Percentiles rank a stretch among this genome's conserved stretches.
Evolutionary conservation across 1,284 basidiomycete genomes (phyloP).

Genomic region (Veloboletus limbatus): DNA sequence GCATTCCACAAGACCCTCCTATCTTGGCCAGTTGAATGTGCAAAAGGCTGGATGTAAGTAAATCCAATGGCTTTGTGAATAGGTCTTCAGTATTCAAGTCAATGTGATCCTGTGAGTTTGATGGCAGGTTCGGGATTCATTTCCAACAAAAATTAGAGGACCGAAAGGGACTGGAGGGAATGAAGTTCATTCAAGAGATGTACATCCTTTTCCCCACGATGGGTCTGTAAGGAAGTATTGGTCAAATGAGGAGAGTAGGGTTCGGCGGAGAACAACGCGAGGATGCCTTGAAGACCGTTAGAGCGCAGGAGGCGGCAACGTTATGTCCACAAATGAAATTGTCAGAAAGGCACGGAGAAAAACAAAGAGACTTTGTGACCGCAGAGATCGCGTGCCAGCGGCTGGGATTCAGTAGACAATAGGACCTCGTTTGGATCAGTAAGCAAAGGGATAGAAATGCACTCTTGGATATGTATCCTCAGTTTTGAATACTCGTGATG

Average conservation of each 20-base stretch:
- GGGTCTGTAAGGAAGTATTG: slow-evolving; percentile 90
- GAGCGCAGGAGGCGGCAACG: slow-evolving; percentile 81
- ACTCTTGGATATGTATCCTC: slow-evolving; percentile 59
- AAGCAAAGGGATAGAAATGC: slow-evolving; percentile 74
- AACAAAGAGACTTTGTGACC: slow-evolving; percentile 64
- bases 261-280: slow-evolving; percentile 81
- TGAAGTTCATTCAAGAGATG: slow-evolving; percentile 73
- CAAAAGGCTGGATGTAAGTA: slow-evolving; percentile 67
- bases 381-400: slow-evolving; percentile 29
- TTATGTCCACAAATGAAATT: slow-evolving; percentile 97
- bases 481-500: slow-evolving; percentile 3
- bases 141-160: slow-evolving; percentile 52
- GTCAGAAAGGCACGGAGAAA: slow-evolving; percentile 9
- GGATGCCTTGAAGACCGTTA: slow-evolving; percentile 76
- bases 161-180: background rate
- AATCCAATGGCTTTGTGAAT: slow-evolving; percentile 70
- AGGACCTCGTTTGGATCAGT: slow-evolving; percentile 61
- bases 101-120: slow-evolving; percentile 85
- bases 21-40: slow-evolving; percentile 2
- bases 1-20: slow-evolving; percentile 31
- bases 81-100: slow-evolving; percentile 79
- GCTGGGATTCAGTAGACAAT: slow-evolving; percentile 20
- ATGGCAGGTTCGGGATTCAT: slow-evolving; percentile 97
- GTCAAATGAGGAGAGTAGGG: slow-evolving; percentile 86
- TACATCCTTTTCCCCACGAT: slow-evolving; percentile 65